These are phyloP conservation scores for Coemansia sp. DNA, from an alignment of 192 early-diverging fungal genomes.

Conservation along the genomic window DNA sequence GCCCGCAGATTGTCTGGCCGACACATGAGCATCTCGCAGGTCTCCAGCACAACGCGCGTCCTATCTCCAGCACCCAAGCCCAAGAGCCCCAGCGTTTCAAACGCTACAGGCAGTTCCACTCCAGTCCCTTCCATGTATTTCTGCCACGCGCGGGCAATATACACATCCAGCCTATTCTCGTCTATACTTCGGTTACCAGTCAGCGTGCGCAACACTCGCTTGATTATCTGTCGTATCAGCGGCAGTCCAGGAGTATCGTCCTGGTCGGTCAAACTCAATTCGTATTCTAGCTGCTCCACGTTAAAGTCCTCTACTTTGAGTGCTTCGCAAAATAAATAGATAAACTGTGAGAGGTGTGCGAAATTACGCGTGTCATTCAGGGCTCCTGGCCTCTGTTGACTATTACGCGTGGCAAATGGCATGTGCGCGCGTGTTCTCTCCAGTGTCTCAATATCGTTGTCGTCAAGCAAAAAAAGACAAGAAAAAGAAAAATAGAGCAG, in stretches of 20 bases:
- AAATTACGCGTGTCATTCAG: conserved; percentile 38
- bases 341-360: conserved; percentile 39
- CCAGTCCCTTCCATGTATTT: conserved; percentile 17
- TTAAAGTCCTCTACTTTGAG: conserved; percentile 24
- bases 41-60: conserved; percentile 24
- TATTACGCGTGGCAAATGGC: conserved; percentile 23
- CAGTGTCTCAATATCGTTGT: background rate
- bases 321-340: conserved; percentile 25
- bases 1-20: conserved; percentile 25
- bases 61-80: conserved; percentile 27
- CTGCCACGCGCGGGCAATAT: conserved; percentile 30
- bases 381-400: background rate
- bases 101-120: conserved; percentile 2
- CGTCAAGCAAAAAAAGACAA: background rate
- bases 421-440: conserved; percentile 15
- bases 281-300: conserved; percentile 27
- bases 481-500: background rate
- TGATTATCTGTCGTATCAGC: conserved; percentile 16
- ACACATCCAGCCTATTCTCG: conserved; percentile 14
- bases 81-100: conserved; percentile 17
- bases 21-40: conserved; percentile 32
- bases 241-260: background rate
- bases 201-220: conserved; percentile 21
- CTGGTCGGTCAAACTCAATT: conserved; percentile 18
- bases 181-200: conserved; percentile 27